Evolutionary conservation across 2,329 filamentous ascomycete species (phyloP).

Genomic region (Oidium heveae): DNA sequence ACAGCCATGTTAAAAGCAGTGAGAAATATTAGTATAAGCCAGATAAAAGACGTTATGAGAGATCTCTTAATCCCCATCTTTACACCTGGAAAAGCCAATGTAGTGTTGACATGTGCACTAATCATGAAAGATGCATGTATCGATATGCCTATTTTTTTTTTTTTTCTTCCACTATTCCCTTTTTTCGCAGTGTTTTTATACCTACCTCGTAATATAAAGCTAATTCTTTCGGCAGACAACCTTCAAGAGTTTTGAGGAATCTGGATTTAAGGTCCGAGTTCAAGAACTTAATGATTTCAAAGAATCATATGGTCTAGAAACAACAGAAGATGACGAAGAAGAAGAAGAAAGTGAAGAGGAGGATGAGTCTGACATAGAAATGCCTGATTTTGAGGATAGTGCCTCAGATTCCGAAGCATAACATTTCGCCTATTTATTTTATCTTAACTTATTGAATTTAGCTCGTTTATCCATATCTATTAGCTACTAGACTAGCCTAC

Average conservation of each 20-base stretch:
- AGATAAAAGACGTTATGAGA: constrained; percentile 50
- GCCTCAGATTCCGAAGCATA: neutral
- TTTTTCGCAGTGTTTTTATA: no score
- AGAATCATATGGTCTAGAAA: constrained; percentile 62
- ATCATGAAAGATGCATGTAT: constrained; percentile 51
- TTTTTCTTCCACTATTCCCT: no score
- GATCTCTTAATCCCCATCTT: constrained; percentile 63
- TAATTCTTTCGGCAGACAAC: constrained; percentile 29
- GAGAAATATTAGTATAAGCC: constrained; percentile 45
- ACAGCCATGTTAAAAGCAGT: constrained; percentile 54
- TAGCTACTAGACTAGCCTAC: no score
- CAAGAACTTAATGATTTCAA: constrained; percentile 57
- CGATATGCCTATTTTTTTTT: constrained; percentile 7
- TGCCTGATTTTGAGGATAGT: no score
- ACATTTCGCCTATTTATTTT: no score
- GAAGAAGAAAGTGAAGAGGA: constrained; percentile 19
- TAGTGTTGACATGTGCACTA: constrained; percentile 70
- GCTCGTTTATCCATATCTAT: no score
- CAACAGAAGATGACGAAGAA: constrained; percentile 26
- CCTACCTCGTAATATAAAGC: neutral
- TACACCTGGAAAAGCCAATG: constrained; percentile 51
- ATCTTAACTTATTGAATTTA: no score
- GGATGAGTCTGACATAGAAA: constrained; percentile 9
- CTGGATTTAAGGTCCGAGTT: constrained; percentile 56
- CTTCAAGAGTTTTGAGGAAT: constrained; percentile 43